Conservation (phyloP, 768 basidiomycete species). For the Termitomyces bulborhizus region DNA sequence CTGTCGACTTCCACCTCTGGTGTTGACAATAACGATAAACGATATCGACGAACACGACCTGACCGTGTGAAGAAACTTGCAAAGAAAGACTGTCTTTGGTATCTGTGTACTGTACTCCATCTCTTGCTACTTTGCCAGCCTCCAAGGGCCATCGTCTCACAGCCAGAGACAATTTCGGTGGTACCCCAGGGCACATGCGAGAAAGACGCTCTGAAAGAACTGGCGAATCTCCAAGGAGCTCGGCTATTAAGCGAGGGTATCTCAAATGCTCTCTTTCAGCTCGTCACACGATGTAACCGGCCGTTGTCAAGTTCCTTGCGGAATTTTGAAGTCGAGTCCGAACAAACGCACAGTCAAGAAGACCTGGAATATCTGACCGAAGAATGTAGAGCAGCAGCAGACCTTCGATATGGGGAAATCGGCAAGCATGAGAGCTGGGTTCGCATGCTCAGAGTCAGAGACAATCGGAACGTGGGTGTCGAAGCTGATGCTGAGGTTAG, state of each 20-base stretch:
- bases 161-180: constrained; percentile 1
- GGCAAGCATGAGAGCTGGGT: constrained; percentile 1
- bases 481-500: constrained; percentile 1
- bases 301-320: neutral
- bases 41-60: constrained; percentile 3
- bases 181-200: neutral
- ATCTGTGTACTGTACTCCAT: constrained; percentile 41
- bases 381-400: neutral
- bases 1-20: constrained; percentile 1
- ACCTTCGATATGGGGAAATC: neutral
- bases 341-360: neutral
- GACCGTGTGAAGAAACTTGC: constrained; percentile 33
- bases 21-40: neutral
- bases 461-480: constrained; percentile 4
- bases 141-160: neutral
- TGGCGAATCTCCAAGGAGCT: neutral
- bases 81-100: constrained; percentile 47
- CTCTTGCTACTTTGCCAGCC: constrained; percentile 24
- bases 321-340: neutral
- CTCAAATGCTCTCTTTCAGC: constrained; percentile 10
- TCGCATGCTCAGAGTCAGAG: neutral
- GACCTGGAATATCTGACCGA: neutral
- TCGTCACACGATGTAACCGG: constrained; percentile 12
- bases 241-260: constrained; percentile 10
- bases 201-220: neutral